Conservation (phyloP, 1,284 basidiomycete species). For the Apiotrichum domesticum region DNA sequence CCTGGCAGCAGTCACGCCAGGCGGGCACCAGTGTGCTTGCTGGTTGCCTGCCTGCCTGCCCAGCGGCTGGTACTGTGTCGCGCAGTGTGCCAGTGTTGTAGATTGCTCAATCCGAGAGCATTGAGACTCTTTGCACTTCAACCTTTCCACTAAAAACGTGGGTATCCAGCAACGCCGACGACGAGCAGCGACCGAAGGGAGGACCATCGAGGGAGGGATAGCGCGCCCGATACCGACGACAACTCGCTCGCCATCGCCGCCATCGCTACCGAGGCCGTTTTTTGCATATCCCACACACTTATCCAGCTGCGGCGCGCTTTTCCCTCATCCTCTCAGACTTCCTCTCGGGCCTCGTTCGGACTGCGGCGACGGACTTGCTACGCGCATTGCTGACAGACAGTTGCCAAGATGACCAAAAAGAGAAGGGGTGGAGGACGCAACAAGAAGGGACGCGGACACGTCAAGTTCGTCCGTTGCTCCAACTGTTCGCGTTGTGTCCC, state of each 20-base stretch:
- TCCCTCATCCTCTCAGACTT: not conserved
- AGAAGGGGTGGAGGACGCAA: conserved; percentile 97
- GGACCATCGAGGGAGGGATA: not conserved
- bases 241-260: not conserved
- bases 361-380: too few species aligned
- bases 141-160: conserved; percentile 4
- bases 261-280: too few species aligned
- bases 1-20: too few species aligned
- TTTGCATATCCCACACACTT: too few species aligned
- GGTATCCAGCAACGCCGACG: not conserved
- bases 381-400: too few species aligned
- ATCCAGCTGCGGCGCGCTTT: too few species aligned
- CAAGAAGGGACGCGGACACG: conserved; percentile 98
- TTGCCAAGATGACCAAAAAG: conserved; percentile 75
- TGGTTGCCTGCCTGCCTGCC: too few species aligned
- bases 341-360: not conserved
- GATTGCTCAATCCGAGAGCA: not conserved
- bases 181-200: not conserved
- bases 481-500: conserved; percentile 90
- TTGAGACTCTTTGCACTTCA: conserved; percentile 1
- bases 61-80: too few species aligned
- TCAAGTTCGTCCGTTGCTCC: conserved; percentile 81
- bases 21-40: too few species aligned
- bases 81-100: not conserved
- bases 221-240: not conserved